Base-by-base conservation (phyloP, 2,329 filamentous ascomycete species). In the Pyrenophora seminiperda region DNA sequence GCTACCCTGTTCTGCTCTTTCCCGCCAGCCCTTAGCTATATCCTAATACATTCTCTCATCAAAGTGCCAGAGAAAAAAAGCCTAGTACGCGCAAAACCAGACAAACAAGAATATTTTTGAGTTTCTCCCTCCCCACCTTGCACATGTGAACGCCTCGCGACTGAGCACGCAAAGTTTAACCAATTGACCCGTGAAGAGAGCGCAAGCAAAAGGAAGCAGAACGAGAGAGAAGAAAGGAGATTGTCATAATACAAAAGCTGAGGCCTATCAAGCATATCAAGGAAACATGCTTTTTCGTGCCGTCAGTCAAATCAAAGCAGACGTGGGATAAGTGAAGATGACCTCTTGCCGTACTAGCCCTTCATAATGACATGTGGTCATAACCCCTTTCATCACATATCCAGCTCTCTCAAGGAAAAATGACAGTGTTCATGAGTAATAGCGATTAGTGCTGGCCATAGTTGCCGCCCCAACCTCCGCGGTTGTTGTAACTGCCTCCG, bases 401-500 rank as follows among this genome's bases (percentile, higher is more conserved):
- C 41, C 34, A 34, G 39, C 45, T 53, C 20, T 45, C 40, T 45
- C 31, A 45, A 46, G 36, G 41, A 47, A 24, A 29, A 29, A 33
- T 36, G 38, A 37, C 10, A 27, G 46, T 7, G 31, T 24, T 36
- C 33, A 33, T n/a, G 10, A 30, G 36, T 36, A 33, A 39, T 34
- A 29, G 33, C n/a, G 17, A 48, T 53, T 71, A 73, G 53, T 73
- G 66, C 54, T 74, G 71, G 37, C 67, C 68, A 53, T 79, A 80
- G 66, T 78, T 79, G 59, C 71, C 73, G 58, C 77, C 76, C 77
- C 77, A 80, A 47, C 77, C 77, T 52, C 77, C 77, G 38, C 77
- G 75, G 64, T 64, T 70, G 56, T 72, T 69, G 64, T 64, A 70
- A 55, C 72, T 69, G 62, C 66, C 65, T 48, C 76, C 74, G 50